phyloP scores from a whole-genome alignment of 148 eudicot species.

The Hydrangea macrophylla region DNA sequence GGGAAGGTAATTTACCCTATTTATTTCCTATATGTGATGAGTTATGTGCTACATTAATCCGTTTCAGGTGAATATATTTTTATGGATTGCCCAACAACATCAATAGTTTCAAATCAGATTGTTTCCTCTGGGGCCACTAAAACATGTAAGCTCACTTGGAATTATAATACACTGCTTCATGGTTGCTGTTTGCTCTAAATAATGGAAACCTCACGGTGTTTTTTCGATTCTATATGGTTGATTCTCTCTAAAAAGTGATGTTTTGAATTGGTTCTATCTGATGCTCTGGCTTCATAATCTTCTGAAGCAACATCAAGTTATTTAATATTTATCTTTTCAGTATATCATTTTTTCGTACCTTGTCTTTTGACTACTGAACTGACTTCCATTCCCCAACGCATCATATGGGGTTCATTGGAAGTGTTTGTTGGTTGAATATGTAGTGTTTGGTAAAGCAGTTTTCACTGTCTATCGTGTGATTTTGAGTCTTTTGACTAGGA shows the following conservation, averaged over 20 bases:
- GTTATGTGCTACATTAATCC: background rate
- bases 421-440: too few relatives aligned
- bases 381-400: background rate
- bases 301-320: background rate
- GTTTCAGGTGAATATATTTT: constrained; percentile 80
- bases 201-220: constrained; percentile 2
- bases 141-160: constrained; percentile 58
- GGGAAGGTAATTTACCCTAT: too few relatives aligned
- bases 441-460: too few relatives aligned
- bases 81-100: constrained; percentile 67
- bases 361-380: background rate
- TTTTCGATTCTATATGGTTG: background rate
- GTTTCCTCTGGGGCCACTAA: constrained; percentile 56
- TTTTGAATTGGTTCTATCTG: background rate
- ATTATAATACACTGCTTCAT: background rate
- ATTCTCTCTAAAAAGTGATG: background rate
- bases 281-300: background rate
- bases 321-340: background rate
- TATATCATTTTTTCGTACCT: background rate
- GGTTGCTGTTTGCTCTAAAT: constrained; percentile 7
- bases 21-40: background rate
- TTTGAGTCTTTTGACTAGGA: too few relatives aligned
- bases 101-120: constrained; percentile 70
- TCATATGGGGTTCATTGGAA: background rate
- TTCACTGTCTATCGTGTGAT: too few relatives aligned